A percentile compares a stretch with the other conserved stretches of the same genome.
Evolutionary conservation across 106 monocot genomes (phyloP).

Genomic region (Platanthera zijinensis): DNA sequence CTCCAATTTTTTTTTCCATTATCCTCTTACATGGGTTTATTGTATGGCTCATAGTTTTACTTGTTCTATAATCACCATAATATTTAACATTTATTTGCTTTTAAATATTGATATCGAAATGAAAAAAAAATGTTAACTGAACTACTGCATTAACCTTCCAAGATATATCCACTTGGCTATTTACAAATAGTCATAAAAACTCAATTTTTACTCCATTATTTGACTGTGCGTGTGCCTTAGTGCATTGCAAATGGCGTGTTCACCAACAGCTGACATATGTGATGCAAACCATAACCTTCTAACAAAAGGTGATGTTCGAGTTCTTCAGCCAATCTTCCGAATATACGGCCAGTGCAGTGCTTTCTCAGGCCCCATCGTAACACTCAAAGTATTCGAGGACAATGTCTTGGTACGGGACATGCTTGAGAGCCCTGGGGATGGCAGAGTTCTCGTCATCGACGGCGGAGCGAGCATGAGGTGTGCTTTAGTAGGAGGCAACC

Average conservation of each 20-base stretch:
- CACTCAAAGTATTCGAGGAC: constrained; percentile 26
- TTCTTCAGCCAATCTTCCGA: constrained; percentile 22
- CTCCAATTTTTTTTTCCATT: no score
- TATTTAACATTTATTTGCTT: no score
- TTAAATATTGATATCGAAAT: no score
- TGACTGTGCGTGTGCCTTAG: neutral
- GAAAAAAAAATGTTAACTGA: no score
- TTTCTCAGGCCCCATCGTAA: constrained; percentile 19
- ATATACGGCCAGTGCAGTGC: constrained; percentile 12
- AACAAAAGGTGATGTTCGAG: constrained; percentile 15
- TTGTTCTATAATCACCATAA: no score
- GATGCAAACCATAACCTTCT: constrained; percentile 13
- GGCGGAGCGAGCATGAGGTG: constrained; percentile 23
- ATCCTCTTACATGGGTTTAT: no score
- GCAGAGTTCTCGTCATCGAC: constrained; percentile 20
- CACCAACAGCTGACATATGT: constrained; percentile 21
- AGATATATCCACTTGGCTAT: no score
- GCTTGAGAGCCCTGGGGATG: constrained; percentile 21
- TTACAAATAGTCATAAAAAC: no score
- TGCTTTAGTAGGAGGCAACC: constrained; percentile 22
- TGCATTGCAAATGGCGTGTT: constrained; percentile 11
- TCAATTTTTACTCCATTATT: neutral
- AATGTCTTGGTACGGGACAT: constrained; percentile 18
- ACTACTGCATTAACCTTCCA: no score
- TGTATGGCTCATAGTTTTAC: no score